Conservation (phyloP, 306 rosid genomes). For the Arachis hypogaea region DNA sequence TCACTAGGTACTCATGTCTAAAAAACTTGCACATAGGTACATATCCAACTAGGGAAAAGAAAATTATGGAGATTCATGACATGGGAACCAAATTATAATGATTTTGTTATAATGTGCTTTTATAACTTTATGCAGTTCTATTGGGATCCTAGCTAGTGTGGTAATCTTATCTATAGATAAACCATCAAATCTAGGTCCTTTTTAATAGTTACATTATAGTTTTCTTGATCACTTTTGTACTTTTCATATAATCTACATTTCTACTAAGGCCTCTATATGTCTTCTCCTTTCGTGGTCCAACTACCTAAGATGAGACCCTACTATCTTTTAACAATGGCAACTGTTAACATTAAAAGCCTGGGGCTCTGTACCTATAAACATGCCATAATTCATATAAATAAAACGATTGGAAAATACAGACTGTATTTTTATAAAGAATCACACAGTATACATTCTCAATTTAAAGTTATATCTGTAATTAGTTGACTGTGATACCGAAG, state of each 20-base stretch:
- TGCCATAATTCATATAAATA: constrained; percentile 3
- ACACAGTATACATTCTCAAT: neutral
- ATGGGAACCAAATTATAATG: constrained; percentile 2
- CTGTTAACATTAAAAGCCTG: neutral
- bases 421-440: neutral
- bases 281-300: neutral
- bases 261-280: neutral
- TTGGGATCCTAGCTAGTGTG: neutral
- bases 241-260: neutral
- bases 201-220: too few relatives aligned
- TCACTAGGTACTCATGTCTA: constrained; percentile 1
- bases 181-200: neutral
- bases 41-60: neutral
- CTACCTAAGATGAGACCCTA: neutral
- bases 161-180: neutral
- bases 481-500: constrained; percentile 53
- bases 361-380: neutral
- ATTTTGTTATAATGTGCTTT: constrained; percentile 3
- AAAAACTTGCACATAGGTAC: neutral
- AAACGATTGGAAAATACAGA: neutral
- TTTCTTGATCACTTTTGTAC: neutral
- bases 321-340: neutral
- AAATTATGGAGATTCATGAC: constrained; percentile 15
- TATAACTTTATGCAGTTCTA: neutral
- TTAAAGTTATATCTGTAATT: constrained; percentile 10